Percentiles rank a stretch among this genome's conserved stretches.
phyloP scores from a whole-genome alignment of 345 rosid species.

The Schrenkiella parvula region DNA sequence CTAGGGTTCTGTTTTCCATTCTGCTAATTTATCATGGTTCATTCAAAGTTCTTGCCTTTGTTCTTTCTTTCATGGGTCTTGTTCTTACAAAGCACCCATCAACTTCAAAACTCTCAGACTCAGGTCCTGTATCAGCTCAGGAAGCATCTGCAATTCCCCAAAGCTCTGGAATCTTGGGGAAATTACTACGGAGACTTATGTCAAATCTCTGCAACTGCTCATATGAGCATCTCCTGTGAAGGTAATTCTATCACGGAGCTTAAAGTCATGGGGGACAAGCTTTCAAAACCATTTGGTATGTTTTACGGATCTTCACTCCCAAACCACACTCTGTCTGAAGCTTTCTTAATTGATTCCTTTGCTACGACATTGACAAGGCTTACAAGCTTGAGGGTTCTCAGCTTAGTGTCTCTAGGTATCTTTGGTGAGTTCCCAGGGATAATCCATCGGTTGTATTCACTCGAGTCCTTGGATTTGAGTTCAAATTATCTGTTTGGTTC shows the following conservation, averaged over 20 bases:
- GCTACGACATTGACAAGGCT: constrained; percentile 82
- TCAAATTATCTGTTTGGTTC: constrained; percentile 79
- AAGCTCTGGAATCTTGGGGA: constrained; percentile 53
- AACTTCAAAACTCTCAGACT: constrained; percentile 54
- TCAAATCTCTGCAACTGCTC: constrained; percentile 51
- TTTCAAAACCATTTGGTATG: constrained; percentile 43
- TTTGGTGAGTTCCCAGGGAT: constrained; percentile 88
- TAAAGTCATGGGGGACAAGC: constrained; percentile 72
- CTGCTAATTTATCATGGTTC: constrained; percentile 36
- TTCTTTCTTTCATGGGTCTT: constrained; percentile 42
- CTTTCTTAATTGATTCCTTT: constrained; percentile 80
- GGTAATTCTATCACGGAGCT: constrained; percentile 68
- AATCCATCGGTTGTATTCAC: constrained; percentile 72
- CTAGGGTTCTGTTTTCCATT: constrained; percentile 27
- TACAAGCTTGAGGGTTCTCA: constrained; percentile 64
- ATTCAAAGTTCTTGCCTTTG: constrained; percentile 30
- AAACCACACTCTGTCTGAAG: constrained; percentile 56
- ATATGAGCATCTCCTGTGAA: constrained; percentile 57
- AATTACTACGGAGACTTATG: constrained; percentile 69
- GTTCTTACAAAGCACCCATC: constrained; percentile 42
- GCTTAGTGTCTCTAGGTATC: constrained; percentile 84
- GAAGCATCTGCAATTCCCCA: constrained; percentile 84
- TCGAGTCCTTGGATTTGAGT: constrained; percentile 79
- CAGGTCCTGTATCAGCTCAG: constrained; percentile 69
- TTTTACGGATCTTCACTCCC: constrained; percentile 62